These are phyloP conservation scores for Chaetomiaceae sp. DNA, from an alignment of 2,329 filamentous ascomycete species.

Conservation along the genomic window DNA sequence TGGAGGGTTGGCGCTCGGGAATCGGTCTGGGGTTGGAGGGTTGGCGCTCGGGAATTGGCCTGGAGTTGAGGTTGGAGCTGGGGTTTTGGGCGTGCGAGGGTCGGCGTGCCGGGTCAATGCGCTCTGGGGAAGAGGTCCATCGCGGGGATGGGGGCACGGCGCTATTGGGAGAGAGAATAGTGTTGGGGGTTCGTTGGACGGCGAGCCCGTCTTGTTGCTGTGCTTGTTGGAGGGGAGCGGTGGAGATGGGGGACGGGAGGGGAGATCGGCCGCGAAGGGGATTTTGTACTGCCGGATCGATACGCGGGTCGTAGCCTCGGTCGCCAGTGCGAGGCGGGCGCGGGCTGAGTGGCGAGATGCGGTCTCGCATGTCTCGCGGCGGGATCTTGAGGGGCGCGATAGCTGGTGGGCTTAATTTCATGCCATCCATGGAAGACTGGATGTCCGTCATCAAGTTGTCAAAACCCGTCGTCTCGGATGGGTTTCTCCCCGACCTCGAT, in stretches of 20 bases:
- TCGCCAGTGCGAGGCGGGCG: conserved; percentile 22
- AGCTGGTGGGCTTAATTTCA: conserved; percentile 28
- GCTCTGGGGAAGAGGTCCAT: conserved; percentile 17
- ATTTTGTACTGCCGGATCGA: conserved; percentile 32
- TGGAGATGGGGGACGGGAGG: conserved; percentile 21
- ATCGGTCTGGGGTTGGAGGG: neutral
- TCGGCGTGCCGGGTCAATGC: neutral
- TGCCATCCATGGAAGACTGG: conserved; percentile 45
- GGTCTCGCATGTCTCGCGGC: conserved; percentile 27
- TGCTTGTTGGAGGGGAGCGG: neutral
- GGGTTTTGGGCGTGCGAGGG: neutral
- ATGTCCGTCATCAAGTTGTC: conserved; percentile 53
- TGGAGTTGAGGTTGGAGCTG: neutral
- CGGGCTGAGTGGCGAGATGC: conserved; percentile 21
- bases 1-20: neutral
- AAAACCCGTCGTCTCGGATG: conserved; percentile 43
- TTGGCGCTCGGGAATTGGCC: neutral
- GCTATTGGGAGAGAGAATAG: conserved; percentile 10
- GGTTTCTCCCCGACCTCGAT: conserved; percentile 33
- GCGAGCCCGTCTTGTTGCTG: neutral
- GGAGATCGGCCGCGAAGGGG: conserved; percentile 25
- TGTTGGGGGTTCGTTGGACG: neutral
- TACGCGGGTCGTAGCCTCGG: conserved; percentile 32
- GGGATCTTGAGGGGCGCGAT: conserved; percentile 23
- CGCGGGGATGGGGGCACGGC: conserved; percentile 17